Conservation (phyloP, 129 eudicot species). For the Ambrosia artemisiifolia region DNA sequence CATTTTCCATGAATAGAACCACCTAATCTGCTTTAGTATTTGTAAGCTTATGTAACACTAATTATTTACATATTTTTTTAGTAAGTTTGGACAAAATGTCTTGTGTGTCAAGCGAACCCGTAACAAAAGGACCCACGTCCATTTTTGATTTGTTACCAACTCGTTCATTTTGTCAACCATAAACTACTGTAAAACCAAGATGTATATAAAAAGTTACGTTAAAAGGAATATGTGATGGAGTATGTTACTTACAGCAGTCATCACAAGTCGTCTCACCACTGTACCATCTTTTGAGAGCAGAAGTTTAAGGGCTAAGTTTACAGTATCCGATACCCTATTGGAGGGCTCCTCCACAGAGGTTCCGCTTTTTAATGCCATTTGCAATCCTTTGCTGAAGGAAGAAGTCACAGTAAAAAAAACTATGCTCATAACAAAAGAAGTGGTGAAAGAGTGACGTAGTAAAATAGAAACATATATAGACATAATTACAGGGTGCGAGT, state of each 20-base stretch:
- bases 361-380: conserved; percentile 32
- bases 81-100: not conserved
- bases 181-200: not conserved
- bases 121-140: not conserved
- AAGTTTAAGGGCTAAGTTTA: conserved; percentile 66
- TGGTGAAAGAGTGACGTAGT: too few relatives aligned
- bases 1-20: not conserved
- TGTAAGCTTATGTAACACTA: not conserved
- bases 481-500: too few relatives aligned
- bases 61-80: not conserved
- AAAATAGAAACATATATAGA: too few relatives aligned
- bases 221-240: not conserved
- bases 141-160: not conserved
- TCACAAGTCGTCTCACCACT: conserved; percentile 80
- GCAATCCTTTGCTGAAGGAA: conserved; percentile 59
- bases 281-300: conserved; percentile 77
- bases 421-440: conserved; percentile 5
- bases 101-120: not conserved
- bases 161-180: not conserved
- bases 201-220: not conserved
- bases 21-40: not conserved
- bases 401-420: conserved; percentile 24
- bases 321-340: conserved; percentile 41
- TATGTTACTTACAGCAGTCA: conserved; percentile 78
- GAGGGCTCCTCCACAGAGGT: conserved; percentile 33